These are phyloP conservation scores for Graphilbum sp. DNA, from an alignment of 2,329 filamentous ascomycete genomes.

Conservation along the genomic window DNA sequence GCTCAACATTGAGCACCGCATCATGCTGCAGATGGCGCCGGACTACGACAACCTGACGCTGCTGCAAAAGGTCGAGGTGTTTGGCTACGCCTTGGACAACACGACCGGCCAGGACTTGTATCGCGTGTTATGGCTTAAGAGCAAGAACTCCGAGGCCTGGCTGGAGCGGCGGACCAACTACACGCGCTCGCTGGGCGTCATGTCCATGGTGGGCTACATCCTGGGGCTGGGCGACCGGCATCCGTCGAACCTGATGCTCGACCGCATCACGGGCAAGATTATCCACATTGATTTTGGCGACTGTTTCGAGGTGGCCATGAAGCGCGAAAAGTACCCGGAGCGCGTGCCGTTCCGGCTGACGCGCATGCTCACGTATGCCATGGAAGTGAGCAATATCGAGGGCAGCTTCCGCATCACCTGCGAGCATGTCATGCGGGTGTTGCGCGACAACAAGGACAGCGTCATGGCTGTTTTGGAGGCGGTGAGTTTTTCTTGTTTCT, in stretches of 20 bases:
- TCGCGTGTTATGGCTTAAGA: slow-evolving; percentile 95
- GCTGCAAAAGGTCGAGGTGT: slow-evolving; percentile 99
- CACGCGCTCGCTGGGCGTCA: slow-evolving; percentile 88
- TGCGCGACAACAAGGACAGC: slow-evolving; percentile 94
- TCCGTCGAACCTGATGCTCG: slow-evolving; percentile 94
- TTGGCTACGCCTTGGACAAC: slow-evolving; percentile 97
- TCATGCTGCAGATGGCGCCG: slow-evolving; percentile 99
- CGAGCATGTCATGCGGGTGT: slow-evolving; percentile 93
- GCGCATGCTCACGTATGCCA: slow-evolving; percentile 97
- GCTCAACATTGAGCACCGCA: slow-evolving; percentile 96
- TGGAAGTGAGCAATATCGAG: slow-evolving; percentile 99
- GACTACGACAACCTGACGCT: slow-evolving; percentile 97
- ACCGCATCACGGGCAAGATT: slow-evolving; percentile 89
- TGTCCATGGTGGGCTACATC: slow-evolving; percentile 99
- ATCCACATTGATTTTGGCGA: slow-evolving; percentile 99
- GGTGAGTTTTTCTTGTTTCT: slow-evolving; percentile 37
- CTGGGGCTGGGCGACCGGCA: slow-evolving; percentile 91
- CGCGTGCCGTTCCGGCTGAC: slow-evolving; percentile 94
- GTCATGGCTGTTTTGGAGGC: slow-evolving; percentile 97
- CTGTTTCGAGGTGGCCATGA: slow-evolving; percentile 99
- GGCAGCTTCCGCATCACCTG: slow-evolving; percentile 96
- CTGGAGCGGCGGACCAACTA: slow-evolving; percentile 97
- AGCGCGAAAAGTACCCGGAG: slow-evolving; percentile 97
- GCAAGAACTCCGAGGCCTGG: slow-evolving; percentile 95
- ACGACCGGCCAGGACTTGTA: slow-evolving; percentile 98